Evolutionary conservation across 2,329 filamentous ascomycete genomes (phyloP), one percentile per base, ranked within the genome.

Genomic region (Scedosporium boydii): DNA sequence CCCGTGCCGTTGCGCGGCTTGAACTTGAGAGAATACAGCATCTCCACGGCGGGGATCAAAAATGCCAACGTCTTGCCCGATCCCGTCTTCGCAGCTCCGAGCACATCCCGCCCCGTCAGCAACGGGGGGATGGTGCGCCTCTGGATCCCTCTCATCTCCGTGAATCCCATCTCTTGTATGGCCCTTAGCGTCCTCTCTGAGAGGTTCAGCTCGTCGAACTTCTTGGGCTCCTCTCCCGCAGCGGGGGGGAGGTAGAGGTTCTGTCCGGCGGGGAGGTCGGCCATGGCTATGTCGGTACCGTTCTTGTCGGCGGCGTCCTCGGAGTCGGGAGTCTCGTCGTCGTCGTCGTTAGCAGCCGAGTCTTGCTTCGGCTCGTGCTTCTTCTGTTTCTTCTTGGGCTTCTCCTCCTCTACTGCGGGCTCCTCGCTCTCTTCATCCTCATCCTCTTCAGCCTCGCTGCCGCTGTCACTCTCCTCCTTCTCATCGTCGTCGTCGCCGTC

Each of bases 31-130:
- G 92, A 87, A 71, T 87, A 87, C 64, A 99, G 82, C 87, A 97
- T 96, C 77, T 98, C 95, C 46, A 98, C 83, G 1, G 93, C 93
- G 18, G 95, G 95, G 63, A 98, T 93, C 65, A 99, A 80, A 77
- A 99, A 99, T 3, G 93, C 89, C 64, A 98, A 77, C 0, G 95
- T 99, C 80, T 99, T 99, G 72, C 95, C 95, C 23, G 91, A 96
- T 53, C 93, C 93, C 3, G 93, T 97, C 81, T 98, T 98, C 59
- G 95, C 95, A 38, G 93, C 93, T 69, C 95, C 95, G 55, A 99
- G 84, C 23, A 98, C 90, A 77, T 98, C 93, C 72, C 89, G 87
- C 66, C 95, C 95, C 51, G 93, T 91, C 64, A 98, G 80, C 57
- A 96, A 80, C 21, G 93, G 92, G 4, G 93, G 93, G 62, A 98